Base-by-base conservation (phyloP, 768 basidiomycete species). In the Sistotremastrum niveocremeum region DNA sequence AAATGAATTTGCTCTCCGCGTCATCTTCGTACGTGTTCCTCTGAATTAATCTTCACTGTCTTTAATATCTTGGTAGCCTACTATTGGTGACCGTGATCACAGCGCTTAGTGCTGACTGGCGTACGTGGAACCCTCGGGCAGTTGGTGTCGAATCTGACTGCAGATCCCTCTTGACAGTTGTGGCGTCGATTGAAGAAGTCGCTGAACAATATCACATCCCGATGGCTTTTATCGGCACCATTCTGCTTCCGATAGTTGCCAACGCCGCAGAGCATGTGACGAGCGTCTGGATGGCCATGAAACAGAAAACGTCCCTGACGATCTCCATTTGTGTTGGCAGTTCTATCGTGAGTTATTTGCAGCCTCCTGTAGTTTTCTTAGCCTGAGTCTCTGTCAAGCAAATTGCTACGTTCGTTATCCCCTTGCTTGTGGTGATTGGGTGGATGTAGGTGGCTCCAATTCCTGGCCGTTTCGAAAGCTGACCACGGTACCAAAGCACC, bases 151-250 rank as follows among this genome's bases (percentile, higher is more conserved):
- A 31, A 39, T 47, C 7, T 32, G 4, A 37, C 29, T 50, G 20
- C 44, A 46, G 20, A 46, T 40, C 37, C 34, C 34, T 33, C 39
- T 32, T 34, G 45, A 0, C 44, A 87, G 85, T 89, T 60, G 89
- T 94, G 35, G 84, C 81, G 3, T 88, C 86, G 3, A 94, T 95
- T 51, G 91, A 94, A 60, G 89, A 93, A 59, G 87, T 85, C 29
- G 87, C 90, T 2, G 67, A 75, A 8, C 71, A 82, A 37, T 90
- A 87, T 61, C 60, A 71, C 45, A 84, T 95, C 45, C 85, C 87
- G 0, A 87, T 86, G 61, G 54, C 78, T 0, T 90, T 91, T 65
- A 89, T 90, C 53, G 86, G 86, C 59, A 61, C 91, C 9, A 86
- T 93, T 53, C 67, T 95, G 32, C 66, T 95, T 4, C 89, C 90